Evolutionary conservation across 805 yeast genomes (phyloP).

Genomic region (Yarrowia hollandica): DNA sequence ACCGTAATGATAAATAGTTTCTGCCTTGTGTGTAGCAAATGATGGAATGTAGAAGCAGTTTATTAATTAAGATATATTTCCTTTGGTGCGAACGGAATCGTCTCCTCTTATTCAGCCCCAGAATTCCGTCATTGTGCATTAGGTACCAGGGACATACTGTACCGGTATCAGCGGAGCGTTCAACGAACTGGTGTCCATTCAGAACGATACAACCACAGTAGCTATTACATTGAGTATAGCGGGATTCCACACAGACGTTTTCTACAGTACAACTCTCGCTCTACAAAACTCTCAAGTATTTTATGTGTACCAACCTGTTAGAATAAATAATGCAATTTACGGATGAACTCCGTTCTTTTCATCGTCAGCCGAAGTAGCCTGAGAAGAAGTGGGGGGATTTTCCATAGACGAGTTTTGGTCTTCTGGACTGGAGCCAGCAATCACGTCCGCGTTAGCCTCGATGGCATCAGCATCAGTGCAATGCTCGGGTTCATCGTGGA

Average conservation of each 20-base stretch:
- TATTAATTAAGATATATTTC: no score
- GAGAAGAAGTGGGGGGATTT: constrained; percentile 17
- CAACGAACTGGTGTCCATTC: no score
- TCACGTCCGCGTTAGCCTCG: constrained; percentile 14
- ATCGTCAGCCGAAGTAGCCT: constrained; percentile 17
- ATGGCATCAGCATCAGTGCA: constrained; percentile 11
- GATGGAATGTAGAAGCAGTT: no score
- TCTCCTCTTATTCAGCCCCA: no score
- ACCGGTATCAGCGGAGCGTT: no score
- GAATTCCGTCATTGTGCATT: no score
- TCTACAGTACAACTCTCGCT: background rate
- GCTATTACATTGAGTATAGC: no score
- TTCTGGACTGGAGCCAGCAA: constrained; percentile 4
- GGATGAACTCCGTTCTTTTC: constrained; percentile 29
- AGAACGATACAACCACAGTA: no score
- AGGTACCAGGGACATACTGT: no score
- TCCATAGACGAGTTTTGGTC: constrained; percentile 27
- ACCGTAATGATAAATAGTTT: background rate
- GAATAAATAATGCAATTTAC: constrained; percentile 29
- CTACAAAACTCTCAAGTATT: no score
- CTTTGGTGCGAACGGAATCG: no score
- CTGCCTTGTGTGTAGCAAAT: background rate
- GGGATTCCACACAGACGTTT: background rate
- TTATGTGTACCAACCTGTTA: constrained; percentile 22
- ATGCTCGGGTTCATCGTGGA: constrained; percentile 1